Conservation (phyloP, 495 filamentous ascomycete species). For the Neurospora sp. region DNA sequence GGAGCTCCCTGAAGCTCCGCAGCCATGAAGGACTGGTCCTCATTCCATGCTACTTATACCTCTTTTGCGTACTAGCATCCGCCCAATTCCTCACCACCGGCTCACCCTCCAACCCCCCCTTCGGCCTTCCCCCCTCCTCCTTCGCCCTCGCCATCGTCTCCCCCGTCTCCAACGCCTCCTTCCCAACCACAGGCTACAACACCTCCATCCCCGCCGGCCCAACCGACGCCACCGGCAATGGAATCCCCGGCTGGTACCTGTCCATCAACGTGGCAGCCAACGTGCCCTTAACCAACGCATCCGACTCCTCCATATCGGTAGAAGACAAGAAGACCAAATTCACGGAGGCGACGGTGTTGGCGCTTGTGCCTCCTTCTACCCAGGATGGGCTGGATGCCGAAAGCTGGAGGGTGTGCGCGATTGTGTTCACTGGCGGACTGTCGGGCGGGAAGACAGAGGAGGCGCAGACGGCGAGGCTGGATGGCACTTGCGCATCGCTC, state of each 20-base stretch:
- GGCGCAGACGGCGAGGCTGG: neutral
- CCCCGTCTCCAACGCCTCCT: conserved; percentile 1
- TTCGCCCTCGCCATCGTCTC: neutral
- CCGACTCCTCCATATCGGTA: neutral
- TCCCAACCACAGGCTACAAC: conserved; percentile 11
- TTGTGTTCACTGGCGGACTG: conserved; percentile 12
- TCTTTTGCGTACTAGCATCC: neutral
- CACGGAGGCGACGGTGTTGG: conserved; percentile 3
- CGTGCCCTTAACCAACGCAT: conserved; percentile 4
- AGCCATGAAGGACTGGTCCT: no score
- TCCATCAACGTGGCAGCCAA: conserved; percentile 4
- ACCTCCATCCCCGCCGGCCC: conserved; percentile 8
- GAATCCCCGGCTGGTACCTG: conserved; percentile 6
- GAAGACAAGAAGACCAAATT: neutral
- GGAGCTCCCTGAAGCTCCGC: neutral
- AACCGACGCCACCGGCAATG: neutral
- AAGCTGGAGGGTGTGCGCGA: conserved; percentile 11
- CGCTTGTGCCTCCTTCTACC: conserved; percentile 4
- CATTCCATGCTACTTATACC: neutral
- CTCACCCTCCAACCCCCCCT: conserved; percentile 1
- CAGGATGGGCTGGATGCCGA: neutral
- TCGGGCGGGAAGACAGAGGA: neutral
- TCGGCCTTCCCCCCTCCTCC: neutral
- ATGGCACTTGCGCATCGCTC: conserved; percentile 2
- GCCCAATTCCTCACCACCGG: neutral